Base-by-base conservation (phyloP, 805 yeast species). In the Candida schatavii region DNA sequence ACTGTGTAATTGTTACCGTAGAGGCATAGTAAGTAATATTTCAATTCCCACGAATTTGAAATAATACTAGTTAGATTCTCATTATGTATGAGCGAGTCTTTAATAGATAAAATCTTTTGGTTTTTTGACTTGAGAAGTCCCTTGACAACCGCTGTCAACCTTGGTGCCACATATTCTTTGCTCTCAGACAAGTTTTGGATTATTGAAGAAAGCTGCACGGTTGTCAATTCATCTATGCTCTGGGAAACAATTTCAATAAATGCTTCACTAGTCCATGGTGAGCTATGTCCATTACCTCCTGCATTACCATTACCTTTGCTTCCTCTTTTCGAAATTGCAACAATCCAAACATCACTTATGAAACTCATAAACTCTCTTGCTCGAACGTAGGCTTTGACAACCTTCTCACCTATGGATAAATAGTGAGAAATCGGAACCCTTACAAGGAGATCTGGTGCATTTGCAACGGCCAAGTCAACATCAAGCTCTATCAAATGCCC, bases 361-460 rank as follows among this genome's bases (percentile, higher is more conserved):
- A 83, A 83, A 3, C 61, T 54, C 3, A 59, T 59, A 21, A 78
- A 62, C 41, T 82, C 88, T 67, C 90, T 77, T 3, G 81, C 81
- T 49, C 68, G 75, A 9, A 70, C 62, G 54, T 71, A 77, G 18
- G 83, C 75, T 13, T 65, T 60, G 1, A 75, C 57, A n/a, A 78
- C 40, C 35, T 63, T 62, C n/a, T 41, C 45, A 3, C 60, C 60
- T 2, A 67, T 48, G 18, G 13, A 17, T 6, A 18, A 7, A 11
- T 31, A 17, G 11, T 14, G 18, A 1, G 37, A 41, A 14, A 44
- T 6, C 39, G 41, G 9, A 5, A 52, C 35, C 6, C 36, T 47
- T 1, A 45, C 45, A 41, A 74, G 49, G 2, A 75, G 63, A 13
- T 54, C 46, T 2, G 58, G 54, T n/a, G 69, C 52, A 43, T 71